Evolutionary conservation across 768 basidiomycete genomes (phyloP), one percentile per base, ranked within the genome.

Genomic region (Gymnopilus junonius): DNA sequence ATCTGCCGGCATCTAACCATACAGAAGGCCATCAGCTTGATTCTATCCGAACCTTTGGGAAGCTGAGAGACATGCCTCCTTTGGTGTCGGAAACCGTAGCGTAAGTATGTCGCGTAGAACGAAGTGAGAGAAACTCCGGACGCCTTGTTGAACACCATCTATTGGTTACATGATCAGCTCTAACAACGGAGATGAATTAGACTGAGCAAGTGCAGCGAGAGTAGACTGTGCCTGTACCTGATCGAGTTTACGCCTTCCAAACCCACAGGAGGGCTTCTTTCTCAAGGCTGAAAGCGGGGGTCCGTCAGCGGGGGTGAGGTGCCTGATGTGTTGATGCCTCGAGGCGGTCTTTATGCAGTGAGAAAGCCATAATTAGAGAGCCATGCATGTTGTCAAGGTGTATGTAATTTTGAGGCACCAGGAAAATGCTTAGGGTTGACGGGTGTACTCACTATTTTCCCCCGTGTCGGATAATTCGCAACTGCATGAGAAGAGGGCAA

Each of bases 201-300:
- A 42, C n/a, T n/a, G n/a, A n/a, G n/a, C n/a, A n/a, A n/a, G n/a
- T n/a, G n/a, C 15, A 25, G 32, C 15, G 35, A 27, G 50, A 37
- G 34, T 59, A 14, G 43, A n/a, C 17, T 39, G 58, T 59, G 58
- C 58, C 58, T 59, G 58, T 39, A 39, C 48, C 58, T 59, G 46
- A 40, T n/a, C 31, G 17, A 51, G 27, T 51, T 51, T 51, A 6
- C 7, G 48, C n/a, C 48, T 51, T 50, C 48, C 27, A 29, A 37
- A 23, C 23, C 20, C 14, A 34, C 21, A 25, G 45, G 23, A 14
- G 57, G 2, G 23, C 17, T 55, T 25, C 23, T 34, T 32, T 58
- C 40, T 58, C 40, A 31, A 58, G 57, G 25, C 45, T 11, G 48
- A n/a, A 50, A 39, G 48, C 58, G 48, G 58, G 58, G 21, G 35